These are phyloP conservation scores for Raphanus hybrid DNA, from an alignment of 441 rosid genomes.

Conservation along the genomic window DNA sequence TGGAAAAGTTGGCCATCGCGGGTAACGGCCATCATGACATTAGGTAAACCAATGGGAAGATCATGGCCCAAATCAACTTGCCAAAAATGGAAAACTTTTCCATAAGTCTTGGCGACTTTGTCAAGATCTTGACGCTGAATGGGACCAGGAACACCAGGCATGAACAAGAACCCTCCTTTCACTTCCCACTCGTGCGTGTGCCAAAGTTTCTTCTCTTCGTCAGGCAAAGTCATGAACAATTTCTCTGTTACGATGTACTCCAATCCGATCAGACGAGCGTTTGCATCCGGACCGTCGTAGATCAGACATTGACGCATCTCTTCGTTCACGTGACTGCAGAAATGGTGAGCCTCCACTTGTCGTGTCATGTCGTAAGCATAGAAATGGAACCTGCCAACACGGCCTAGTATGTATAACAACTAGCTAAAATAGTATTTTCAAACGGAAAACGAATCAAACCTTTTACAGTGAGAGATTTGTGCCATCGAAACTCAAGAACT, in stretches of 20 bases:
- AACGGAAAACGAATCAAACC: not conserved
- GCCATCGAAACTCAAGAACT: not conserved
- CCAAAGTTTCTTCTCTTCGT: conserved; percentile 81
- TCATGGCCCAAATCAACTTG: conserved; percentile 73
- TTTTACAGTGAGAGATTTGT: not conserved
- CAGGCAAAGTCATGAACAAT: conserved; percentile 61
- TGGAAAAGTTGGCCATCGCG: conserved; percentile 65
- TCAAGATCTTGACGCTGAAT: conserved; percentile 64
- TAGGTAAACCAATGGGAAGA: conserved; percentile 74
- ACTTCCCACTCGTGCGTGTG: conserved; percentile 79
- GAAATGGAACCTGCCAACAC: conserved; percentile 64
- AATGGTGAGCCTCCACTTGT: conserved; percentile 81
- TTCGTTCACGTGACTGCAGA: conserved; percentile 76
- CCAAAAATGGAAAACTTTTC: conserved; percentile 81
- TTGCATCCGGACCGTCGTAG: conserved; percentile 53
- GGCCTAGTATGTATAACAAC: not conserved
- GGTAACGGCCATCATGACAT: conserved; percentile 74
- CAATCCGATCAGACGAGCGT: conserved; percentile 69
- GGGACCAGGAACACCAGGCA: conserved; percentile 72
- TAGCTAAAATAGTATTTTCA: not conserved
- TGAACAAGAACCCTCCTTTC: conserved; percentile 72
- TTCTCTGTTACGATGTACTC: conserved; percentile 76
- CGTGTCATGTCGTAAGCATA: conserved; percentile 71
- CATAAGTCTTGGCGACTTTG: conserved; percentile 68
- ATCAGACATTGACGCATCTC: conserved; percentile 85